Evolutionary conservation across 495 filamentous ascomycete genomes (phyloP).

Genomic region (Echria macrotheca): DNA sequence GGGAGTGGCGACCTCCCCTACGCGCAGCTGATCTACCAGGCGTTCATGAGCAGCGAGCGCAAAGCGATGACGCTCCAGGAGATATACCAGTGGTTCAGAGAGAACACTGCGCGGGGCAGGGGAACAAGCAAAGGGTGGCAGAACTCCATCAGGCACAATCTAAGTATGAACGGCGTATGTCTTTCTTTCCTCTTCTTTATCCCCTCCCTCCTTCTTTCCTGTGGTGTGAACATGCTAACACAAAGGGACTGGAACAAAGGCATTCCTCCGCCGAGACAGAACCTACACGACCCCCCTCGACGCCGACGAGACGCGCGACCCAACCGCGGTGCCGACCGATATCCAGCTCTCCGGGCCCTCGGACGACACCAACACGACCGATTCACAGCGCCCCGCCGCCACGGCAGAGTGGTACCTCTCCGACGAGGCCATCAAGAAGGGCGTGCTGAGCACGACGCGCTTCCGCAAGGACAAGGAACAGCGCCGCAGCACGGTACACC

Average conservation of each 20-base stretch:
- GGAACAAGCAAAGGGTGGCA: constrained; percentile 76
- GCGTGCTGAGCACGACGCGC: constrained; percentile 44
- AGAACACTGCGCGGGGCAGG: constrained; percentile 71
- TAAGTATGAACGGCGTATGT: constrained; percentile 93
- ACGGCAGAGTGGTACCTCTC: constrained; percentile 37
- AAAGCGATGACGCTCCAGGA: constrained; percentile 74
- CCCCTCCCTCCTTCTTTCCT: too few relatives aligned
- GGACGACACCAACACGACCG: too few relatives aligned
- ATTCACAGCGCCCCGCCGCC: too few relatives aligned
- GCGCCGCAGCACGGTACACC: too few relatives aligned
- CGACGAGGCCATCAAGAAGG: constrained; percentile 31
- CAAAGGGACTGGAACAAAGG: too few relatives aligned
- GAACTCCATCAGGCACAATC: constrained; percentile 94
- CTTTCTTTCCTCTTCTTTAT: too few relatives aligned
- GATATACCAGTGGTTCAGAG: constrained; percentile 85
- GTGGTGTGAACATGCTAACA: too few relatives aligned
- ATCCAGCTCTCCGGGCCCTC: too few relatives aligned
- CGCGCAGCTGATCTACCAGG: constrained; percentile 72
- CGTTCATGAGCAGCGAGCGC: constrained; percentile 57
- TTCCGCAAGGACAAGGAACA: constrained; percentile 37
- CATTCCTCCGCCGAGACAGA: constrained; percentile 40
- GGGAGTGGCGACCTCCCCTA: constrained; percentile 68
- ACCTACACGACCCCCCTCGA: constrained; percentile 11
- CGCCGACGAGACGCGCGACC: constrained; percentile 4
- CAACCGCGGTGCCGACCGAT: too few relatives aligned